A percentile compares a stretch with the other conserved stretches of the same genome.
Conservation (phyloP, 2,329 filamentous ascomycete species). For the Nemania sp. region DNA sequence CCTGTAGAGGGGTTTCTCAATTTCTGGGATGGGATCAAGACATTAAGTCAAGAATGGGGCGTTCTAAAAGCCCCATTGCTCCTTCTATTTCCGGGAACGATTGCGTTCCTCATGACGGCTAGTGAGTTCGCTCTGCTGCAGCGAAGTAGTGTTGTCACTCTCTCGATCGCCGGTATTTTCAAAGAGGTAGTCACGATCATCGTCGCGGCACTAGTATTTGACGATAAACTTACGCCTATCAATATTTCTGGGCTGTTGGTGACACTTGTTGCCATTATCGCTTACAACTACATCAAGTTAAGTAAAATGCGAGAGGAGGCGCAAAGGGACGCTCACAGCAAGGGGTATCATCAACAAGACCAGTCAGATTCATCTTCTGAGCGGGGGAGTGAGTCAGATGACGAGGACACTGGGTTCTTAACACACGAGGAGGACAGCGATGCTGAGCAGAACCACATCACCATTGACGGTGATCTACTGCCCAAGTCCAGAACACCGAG, state of each 20-base stretch:
- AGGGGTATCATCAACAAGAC: conserved; percentile 50
- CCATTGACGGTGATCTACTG: conserved; percentile 57
- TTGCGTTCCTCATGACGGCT: conserved; percentile 96
- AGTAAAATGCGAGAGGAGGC: conserved; percentile 87
- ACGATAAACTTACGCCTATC: conserved; percentile 86
- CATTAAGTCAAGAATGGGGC: conserved; percentile 76
- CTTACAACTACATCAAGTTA: conserved; percentile 97
- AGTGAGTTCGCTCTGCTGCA: conserved; percentile 96
- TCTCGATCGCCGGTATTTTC: conserved; percentile 97
- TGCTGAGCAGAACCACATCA: conserved; percentile 54
- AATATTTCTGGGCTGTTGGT: conserved; percentile 90
- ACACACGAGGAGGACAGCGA: conserved; percentile 54
- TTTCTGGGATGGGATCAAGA: conserved; percentile 73
- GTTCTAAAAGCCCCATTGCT: conserved; percentile 74
- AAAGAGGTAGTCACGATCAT: conserved; percentile 98
- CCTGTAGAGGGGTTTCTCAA: conserved; percentile 83
- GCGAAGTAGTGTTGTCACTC: conserved; percentile 93
- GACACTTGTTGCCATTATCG: conserved; percentile 85
- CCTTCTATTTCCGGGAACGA: conserved; percentile 86
- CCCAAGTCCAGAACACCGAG: conserved; percentile 50
- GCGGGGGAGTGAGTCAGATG: conserved; percentile 57
- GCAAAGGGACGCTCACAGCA: conserved; percentile 62
- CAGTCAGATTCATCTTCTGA: conserved; percentile 54
- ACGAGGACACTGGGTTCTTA: conserved; percentile 60
- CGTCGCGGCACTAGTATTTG: conserved; percentile 87